Evolutionary conservation across 2,329 filamentous ascomycete species (phyloP).

Genomic region (Aspergillus intermedius): DNA sequence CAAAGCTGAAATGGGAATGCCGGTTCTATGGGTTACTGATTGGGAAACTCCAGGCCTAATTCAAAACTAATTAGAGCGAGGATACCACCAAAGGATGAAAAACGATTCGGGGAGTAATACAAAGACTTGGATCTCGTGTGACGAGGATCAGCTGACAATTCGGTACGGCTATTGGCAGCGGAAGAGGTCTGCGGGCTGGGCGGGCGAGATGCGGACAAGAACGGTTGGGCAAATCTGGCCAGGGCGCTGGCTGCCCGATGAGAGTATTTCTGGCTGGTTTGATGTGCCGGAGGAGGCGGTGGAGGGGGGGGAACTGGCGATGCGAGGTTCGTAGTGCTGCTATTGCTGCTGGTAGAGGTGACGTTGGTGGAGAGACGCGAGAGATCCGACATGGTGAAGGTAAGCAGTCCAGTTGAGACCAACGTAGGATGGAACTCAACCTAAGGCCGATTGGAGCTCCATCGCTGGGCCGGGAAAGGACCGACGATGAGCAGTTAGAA

Average conservation of each 20-base stretch:
- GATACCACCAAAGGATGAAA: conserved; percentile 8
- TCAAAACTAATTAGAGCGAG: conserved; percentile 1
- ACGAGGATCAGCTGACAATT: conserved; percentile 22
- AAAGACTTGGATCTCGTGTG: conserved; percentile 33
- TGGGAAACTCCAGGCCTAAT: conserved; percentile 44
- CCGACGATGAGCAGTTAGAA: not conserved
- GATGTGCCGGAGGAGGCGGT: conserved; percentile 29
- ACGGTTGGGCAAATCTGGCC: conserved; percentile 50
- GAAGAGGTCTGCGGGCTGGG: conserved; percentile 44
- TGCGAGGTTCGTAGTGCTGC: conserved; percentile 14
- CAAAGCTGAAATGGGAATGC: conserved; percentile 56
- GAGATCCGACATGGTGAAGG: conserved; percentile 24
- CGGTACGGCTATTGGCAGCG: conserved; percentile 22
- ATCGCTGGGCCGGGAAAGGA: conserved; percentile 4
- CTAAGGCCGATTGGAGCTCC: conserved; percentile 14
- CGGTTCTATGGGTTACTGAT: conserved; percentile 57
- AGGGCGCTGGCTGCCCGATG: conserved; percentile 41
- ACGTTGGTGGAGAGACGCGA: conserved; percentile 19
- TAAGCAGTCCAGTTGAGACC: not conserved
- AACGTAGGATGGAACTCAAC: conserved; percentile 11
- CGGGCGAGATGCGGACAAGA: conserved; percentile 49
- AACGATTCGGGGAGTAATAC: conserved; percentile 23
- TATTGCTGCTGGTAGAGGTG: conserved; percentile 20
- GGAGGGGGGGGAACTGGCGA: conserved; percentile 29
- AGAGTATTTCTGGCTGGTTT: conserved; percentile 32